A percentile compares a stretch with the other conserved stretches of the same genome.
Evolutionary conservation across 768 basidiomycete species (phyloP).

Genomic region (Naganishia vishniacii): DNA sequence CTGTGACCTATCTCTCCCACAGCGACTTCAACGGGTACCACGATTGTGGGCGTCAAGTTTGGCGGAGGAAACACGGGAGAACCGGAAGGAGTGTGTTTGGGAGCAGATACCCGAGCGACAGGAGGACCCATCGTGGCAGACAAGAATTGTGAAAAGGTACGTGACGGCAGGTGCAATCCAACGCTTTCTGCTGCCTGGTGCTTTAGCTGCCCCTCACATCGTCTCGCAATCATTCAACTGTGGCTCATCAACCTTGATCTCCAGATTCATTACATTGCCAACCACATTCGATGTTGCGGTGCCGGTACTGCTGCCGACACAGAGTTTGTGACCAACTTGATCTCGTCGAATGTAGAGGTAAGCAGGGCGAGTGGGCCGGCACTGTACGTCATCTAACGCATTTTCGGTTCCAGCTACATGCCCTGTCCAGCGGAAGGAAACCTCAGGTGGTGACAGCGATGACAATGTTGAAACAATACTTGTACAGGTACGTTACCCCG

Average conservation of each 20-base stretch:
- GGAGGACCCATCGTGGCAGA: slow-evolving; percentile 91
- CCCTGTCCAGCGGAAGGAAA: slow-evolving; percentile 80
- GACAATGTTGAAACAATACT: slow-evolving; percentile 97
- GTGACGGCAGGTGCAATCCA: no score
- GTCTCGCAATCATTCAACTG: no score
- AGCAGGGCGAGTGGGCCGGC: slow-evolving; percentile 11
- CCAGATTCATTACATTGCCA: slow-evolving; percentile 94
- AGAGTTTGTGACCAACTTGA: slow-evolving; percentile 69
- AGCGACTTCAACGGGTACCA: slow-evolving; percentile 66
- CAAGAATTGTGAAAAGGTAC: slow-evolving; percentile 99
- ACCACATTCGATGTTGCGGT: slow-evolving; percentile 93
- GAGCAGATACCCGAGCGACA: slow-evolving; percentile 94
- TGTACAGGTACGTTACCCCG: slow-evolving; percentile 58
- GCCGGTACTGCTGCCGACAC: slow-evolving; percentile 99
- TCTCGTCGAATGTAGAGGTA: slow-evolving; percentile 85
- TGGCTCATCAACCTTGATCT: neutral
- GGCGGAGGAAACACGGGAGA: slow-evolving; percentile 48
- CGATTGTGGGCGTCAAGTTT: slow-evolving; percentile 93
- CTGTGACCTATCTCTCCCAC: no score
- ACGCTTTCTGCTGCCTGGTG: no score
- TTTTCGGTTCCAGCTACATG: slow-evolving; percentile 57
- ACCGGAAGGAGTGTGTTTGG: slow-evolving; percentile 84
- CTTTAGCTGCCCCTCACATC: no score
- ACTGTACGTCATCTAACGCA: neutral
- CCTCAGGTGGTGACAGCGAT: slow-evolving; percentile 94